Percentiles rank a stretch among this genome's conserved stretches.
These are phyloP conservation scores for Talaromyces piceae DNA, from an alignment of 2,329 filamentous ascomycete species.

Conservation along the genomic window DNA sequence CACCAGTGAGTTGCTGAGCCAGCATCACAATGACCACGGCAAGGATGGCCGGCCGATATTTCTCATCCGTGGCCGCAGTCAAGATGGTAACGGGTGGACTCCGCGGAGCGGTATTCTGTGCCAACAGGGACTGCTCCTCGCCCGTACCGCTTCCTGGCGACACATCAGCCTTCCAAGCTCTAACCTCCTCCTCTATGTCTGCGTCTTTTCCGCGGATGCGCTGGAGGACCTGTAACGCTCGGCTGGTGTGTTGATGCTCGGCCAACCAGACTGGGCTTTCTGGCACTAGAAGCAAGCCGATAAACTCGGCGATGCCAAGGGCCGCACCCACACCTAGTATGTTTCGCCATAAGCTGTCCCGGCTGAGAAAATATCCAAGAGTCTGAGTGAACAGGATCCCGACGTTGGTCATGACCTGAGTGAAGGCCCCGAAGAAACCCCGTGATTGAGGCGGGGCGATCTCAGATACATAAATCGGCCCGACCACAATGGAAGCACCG, in stretches of 20 bases:
- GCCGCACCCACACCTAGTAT: slow-evolving; percentile 68
- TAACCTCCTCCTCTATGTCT: slow-evolving; percentile 67
- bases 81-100: slow-evolving; percentile 61
- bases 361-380: slow-evolving; percentile 80
- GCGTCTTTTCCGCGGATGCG: slow-evolving; percentile 63
- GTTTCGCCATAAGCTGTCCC: slow-evolving; percentile 70
- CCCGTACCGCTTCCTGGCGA: slow-evolving; percentile 26
- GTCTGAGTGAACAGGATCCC: slow-evolving; percentile 80
- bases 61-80: slow-evolving; percentile 57
- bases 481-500: slow-evolving; percentile 83
- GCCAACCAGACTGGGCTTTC: slow-evolving; percentile 88
- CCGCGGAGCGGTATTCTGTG: slow-evolving; percentile 52
- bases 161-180: slow-evolving; percentile 45
- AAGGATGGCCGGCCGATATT: slow-evolving; percentile 65
- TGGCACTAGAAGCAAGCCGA: slow-evolving; percentile 67
- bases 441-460: slow-evolving; percentile 67
- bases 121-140: slow-evolving; percentile 66
- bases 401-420: slow-evolving; percentile 87
- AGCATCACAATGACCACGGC: slow-evolving; percentile 88
- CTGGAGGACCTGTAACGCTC: slow-evolving; percentile 62
- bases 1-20: slow-evolving; percentile 83
- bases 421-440: slow-evolving; percentile 73
- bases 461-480: slow-evolving; percentile 91
- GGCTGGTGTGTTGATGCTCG: slow-evolving; percentile 51
- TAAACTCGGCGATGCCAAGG: slow-evolving; percentile 59